Conservation (phyloP, 257 asterid species). For the Penstemon newberryi region DNA sequence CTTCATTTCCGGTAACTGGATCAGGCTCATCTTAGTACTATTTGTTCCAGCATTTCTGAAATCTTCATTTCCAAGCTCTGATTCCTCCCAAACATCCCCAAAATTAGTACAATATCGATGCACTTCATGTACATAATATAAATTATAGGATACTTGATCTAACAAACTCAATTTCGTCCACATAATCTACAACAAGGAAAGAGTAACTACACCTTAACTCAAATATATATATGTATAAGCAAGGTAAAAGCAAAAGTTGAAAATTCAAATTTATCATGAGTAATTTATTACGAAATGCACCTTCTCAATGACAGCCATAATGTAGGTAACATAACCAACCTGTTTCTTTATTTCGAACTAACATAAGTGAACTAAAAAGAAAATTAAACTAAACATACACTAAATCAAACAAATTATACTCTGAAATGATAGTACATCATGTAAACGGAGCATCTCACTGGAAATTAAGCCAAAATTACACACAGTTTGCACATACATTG, state of each 20-base stretch:
- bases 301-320: neutral
- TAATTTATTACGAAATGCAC: neutral
- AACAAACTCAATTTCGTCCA: neutral
- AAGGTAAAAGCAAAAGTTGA: no score
- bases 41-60: slow-evolving; percentile 45
- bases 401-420: neutral
- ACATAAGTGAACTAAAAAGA: no score
- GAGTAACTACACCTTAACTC: neutral
- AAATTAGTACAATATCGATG: slow-evolving; percentile 18
- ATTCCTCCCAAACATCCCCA: slow-evolving; percentile 19
- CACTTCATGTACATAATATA: slow-evolving; percentile 12
- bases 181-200: slow-evolving; percentile 7
- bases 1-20: slow-evolving; percentile 63
- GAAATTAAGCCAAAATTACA: neutral
- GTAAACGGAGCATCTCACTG: neutral
- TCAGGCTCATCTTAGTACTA: slow-evolving; percentile 48
- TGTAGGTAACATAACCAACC: neutral
- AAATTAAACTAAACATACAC: no score
- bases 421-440: neutral
- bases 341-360: no score
- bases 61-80: slow-evolving; percentile 42
- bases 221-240: no score
- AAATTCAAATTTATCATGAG: no score
- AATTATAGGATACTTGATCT: slow-evolving; percentile 17
- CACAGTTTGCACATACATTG: no score